A percentile compares a stretch with the other conserved stretches of the same genome.
Conservation (phyloP, 2,329 filamentous ascomycete species). For the Fusarium musae region DNA sequence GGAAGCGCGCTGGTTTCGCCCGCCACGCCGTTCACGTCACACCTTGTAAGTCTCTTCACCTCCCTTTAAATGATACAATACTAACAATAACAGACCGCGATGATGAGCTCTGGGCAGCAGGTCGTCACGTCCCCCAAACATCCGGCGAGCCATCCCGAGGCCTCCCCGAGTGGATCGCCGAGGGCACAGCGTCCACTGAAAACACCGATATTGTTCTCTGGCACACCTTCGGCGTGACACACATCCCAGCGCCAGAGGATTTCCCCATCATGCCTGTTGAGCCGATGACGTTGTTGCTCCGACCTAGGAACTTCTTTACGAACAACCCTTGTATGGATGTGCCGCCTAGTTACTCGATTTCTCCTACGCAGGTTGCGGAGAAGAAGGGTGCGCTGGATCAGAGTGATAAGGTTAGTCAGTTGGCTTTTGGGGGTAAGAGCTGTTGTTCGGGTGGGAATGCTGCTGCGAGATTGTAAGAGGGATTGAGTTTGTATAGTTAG, state of each 20-base stretch:
- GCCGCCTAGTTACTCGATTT: conserved; percentile 62
- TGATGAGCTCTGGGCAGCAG: conserved; percentile 84
- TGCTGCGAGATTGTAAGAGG: conserved; percentile 22
- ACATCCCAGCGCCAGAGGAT: conserved; percentile 90
- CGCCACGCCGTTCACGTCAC: conserved; percentile 90
- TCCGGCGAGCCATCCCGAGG: conserved; percentile 80
- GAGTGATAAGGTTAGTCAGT: conserved; percentile 35
- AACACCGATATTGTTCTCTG: conserved; percentile 90
- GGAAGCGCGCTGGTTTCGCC: conserved; percentile 90
- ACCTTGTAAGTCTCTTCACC: conserved; percentile 70
- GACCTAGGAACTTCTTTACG: conserved; percentile 85
- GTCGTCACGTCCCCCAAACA: conserved; percentile 88
- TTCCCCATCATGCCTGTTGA: conserved; percentile 92
- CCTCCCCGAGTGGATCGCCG: conserved; percentile 80
- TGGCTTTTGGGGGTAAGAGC: conserved; percentile 41
- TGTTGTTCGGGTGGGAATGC: conserved; percentile 28
- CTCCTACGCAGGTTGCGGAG: conserved; percentile 45
- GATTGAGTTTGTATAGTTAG: neutral
- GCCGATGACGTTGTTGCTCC: conserved; percentile 82
- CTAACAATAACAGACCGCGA: conserved; percentile 75
- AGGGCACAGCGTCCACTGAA: conserved; percentile 74
- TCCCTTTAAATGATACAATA: accelerated
- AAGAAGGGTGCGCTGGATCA: conserved; percentile 41
- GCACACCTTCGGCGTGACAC: conserved; percentile 93
- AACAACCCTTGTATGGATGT: conserved; percentile 85